phyloP scores from a whole-genome alignment of 495 filamentous ascomycete genomes.

The Glonium stellatum region DNA sequence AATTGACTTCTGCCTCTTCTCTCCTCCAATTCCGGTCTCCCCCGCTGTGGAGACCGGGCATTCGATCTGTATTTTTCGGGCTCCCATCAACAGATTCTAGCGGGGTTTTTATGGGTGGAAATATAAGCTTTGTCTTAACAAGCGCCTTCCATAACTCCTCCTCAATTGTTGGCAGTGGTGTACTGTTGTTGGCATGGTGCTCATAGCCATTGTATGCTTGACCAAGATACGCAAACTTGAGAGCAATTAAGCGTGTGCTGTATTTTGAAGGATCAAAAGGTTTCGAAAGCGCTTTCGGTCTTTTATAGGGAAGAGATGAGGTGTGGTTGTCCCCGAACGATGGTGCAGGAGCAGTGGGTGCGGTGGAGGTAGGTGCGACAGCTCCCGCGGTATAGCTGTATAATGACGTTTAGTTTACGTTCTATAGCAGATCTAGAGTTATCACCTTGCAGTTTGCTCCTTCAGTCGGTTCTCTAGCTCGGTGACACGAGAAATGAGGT shows the following conservation, averaged over 20 bases:
- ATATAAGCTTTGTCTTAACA: conserved; percentile 69
- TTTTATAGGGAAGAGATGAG: not conserved
- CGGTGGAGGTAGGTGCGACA: not conserved
- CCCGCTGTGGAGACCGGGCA: conserved; percentile 37
- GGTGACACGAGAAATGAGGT: conserved; percentile 27
- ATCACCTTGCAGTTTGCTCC: conserved; percentile 7
- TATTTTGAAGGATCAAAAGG: conserved; percentile 72
- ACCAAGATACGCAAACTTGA: conserved; percentile 92
- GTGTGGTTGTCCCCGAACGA: not conserved
- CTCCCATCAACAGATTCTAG: conserved; percentile 21
- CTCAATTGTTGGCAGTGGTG: conserved; percentile 74
- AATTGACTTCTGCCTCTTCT: conserved; percentile 49
- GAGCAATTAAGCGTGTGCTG: conserved; percentile 72
- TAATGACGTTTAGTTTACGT: not conserved
- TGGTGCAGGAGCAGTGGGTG: conserved; percentile 1
- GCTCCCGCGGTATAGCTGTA: not conserved
- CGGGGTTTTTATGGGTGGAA: conserved; percentile 45
- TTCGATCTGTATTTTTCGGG: conserved; percentile 8
- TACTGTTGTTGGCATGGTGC: conserved; percentile 58
- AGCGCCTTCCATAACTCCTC: conserved; percentile 88
- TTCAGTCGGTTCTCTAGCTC: conserved; percentile 29
- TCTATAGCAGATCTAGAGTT: not conserved
- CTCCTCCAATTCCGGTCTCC: conserved; percentile 25
- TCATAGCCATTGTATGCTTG: conserved; percentile 88
- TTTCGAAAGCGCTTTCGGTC: conserved; percentile 28